Evolutionary conservation across 768 basidiomycete species (phyloP).

Genomic region (Boletellus emodensis): DNA sequence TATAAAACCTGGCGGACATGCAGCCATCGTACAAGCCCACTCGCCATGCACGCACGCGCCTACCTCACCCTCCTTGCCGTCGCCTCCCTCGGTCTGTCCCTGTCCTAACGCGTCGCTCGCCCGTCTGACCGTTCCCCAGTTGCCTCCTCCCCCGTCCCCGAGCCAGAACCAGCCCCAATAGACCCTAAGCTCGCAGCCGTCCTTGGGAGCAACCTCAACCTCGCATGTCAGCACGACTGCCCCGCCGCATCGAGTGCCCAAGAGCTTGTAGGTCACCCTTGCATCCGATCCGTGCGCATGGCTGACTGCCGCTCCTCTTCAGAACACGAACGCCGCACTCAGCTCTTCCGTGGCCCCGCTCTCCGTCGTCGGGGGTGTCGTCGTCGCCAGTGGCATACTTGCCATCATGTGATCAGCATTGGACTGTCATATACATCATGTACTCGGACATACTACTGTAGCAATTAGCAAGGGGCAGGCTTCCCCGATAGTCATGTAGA

Average conservation of each 20-base stretch:
- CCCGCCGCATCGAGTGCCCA: conserved; percentile 14
- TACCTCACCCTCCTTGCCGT: conserved; percentile 23
- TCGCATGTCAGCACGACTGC: conserved; percentile 25
- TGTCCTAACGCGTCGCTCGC: not conserved
- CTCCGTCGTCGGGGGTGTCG: conserved; percentile 20
- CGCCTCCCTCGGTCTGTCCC: conserved; percentile 15
- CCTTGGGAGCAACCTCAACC: conserved; percentile 23
- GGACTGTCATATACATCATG: not conserved
- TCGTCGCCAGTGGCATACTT: conserved; percentile 21
- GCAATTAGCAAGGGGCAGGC: not conserved
- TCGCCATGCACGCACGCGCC: conserved; percentile 19
- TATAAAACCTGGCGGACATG: conserved; percentile 1
- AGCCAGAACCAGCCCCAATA: conserved; percentile 24
- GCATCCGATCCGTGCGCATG: not conserved
- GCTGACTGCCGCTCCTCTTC: not conserved
- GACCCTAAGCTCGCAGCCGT: conserved; percentile 15
- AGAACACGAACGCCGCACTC: conserved; percentile 22
- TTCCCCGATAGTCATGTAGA: too few relatives aligned
- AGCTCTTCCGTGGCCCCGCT: conserved; percentile 16
- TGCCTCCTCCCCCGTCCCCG: conserved; percentile 20
- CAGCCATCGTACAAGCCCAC: not conserved
- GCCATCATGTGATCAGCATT: conserved; percentile 7
- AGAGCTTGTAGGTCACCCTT: conserved; percentile 15
- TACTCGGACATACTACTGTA: conserved; percentile 17
- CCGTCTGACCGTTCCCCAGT: conserved; percentile 6